Base-by-base conservation (phyloP, 2,329 filamentous ascomycete species). In the Lecanicillium sp. region DNA sequence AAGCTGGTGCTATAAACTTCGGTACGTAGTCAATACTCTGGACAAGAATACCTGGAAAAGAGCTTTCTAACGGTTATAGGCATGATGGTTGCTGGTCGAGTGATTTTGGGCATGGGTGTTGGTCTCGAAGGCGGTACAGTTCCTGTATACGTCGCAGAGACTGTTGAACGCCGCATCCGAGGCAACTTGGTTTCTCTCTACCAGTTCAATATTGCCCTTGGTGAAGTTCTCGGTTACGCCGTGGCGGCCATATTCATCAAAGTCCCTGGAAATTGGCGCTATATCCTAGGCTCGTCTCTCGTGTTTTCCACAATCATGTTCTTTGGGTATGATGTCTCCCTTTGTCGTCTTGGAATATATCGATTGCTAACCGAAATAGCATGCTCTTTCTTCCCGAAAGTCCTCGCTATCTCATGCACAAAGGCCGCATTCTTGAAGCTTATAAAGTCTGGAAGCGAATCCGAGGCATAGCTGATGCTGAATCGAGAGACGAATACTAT, bases 111-210 rank as follows among this genome's bases (percentile, higher is more conserved):
- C 40, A 57, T 81, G 6, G 82, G 81, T 48, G 79, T 87, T 37
- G 82, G 82, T 60, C 68, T 86, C 2, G 82, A 86, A 54, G 81
- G 81, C 36, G 82, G 82, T 54, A 86, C 81, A 0, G 81, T 86
- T 4, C 81, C 81, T 1, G 78, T 86, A 39, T 87, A 87, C 46
- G 81, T 87, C 20, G 81, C 82, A 2, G 82, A 87, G 58, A 81
- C 77, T 0, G 81, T 85, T 31, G 79, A 82, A 49, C 69, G 76
- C 22, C 71, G 68, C 42, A 69, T 84, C 17, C 75, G 82, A 49
- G 82, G 82, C 47, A 86, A 86, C 55, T 60, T 87, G 36, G 82
- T 87, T 2, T 84, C 80, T 0, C 64, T 86, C 0, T 87, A 86
- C 56, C 83, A 87, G 53, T 76, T 86, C 59, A 85, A 83, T 60